These are phyloP conservation scores for Geotrichum cucujoidarum DNA, from an alignment of 1,139 yeast genomes.

Conservation along the genomic window DNA sequence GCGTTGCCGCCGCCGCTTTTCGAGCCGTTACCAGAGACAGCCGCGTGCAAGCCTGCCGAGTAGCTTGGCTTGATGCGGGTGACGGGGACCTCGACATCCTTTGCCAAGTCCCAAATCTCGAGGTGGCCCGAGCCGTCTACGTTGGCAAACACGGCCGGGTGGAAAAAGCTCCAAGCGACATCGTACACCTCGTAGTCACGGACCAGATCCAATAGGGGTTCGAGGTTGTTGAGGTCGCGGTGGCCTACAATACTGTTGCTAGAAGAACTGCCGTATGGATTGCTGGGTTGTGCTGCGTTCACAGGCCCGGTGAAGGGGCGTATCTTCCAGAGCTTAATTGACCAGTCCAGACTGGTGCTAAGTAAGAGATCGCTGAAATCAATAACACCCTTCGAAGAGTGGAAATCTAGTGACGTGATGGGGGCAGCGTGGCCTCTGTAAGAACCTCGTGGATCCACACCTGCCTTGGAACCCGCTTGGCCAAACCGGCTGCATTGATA, in stretches of 20 bases:
- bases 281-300: neutral
- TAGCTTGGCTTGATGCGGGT: conserved; percentile 28
- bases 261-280: neutral
- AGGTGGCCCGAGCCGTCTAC: conserved; percentile 46
- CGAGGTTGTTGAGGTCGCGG: conserved; percentile 8
- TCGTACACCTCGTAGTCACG: conserved; percentile 44
- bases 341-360: conserved; percentile 43
- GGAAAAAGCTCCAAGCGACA: conserved; percentile 43
- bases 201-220: conserved; percentile 21
- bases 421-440: conserved; percentile 39
- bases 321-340: conserved; percentile 40
- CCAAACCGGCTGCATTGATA: conserved; percentile 41
- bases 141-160: conserved; percentile 45
- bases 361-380: conserved; percentile 36
- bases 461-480: conserved; percentile 36
- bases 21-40: neutral
- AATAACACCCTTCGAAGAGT: conserved; percentile 31
- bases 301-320: conserved; percentile 22
- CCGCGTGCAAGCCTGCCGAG: neutral
- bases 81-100: conserved; percentile 41
- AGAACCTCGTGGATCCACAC: conserved; percentile 31
- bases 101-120: conserved; percentile 54
- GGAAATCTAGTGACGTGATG: conserved; percentile 36
- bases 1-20: neutral
- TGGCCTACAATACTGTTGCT: neutral